Evolutionary conservation across 2,329 filamentous ascomycete genomes (phyloP), one percentile per base, ranked within the genome.

Genomic region (Paecilomyces sp.): DNA sequence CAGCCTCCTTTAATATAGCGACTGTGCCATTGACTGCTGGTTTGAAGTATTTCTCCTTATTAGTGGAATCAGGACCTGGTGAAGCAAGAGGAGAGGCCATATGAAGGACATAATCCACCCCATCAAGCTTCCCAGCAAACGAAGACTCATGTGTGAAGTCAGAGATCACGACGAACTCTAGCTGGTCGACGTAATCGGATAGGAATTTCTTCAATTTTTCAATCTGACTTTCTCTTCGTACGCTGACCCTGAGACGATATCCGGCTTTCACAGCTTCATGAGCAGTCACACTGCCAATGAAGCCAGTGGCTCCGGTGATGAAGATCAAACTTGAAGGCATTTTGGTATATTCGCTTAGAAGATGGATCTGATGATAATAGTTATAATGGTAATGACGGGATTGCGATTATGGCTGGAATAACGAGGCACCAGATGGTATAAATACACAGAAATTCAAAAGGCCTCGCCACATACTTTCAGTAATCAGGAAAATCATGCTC

Each of bases 261-360:
- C 65, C 64, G 15, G 64, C 63, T 31, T 60, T 57, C 8, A 69
- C 53, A 15, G 62, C 55, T 2, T 36, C 50, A 2, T 52, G 52
- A n/a, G 62, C 59, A 7, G 62, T 57, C 3, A 61, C 53, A 7
- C 61, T 59, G n/a, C 66, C 66, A 47, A 69, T 66, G 57, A 68
- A 68, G 34, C 64, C 67, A 11, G 64, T 67, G 3, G 64, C 61
- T 18, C 66, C 67, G 33, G 67, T 67, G 30, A 69, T 62, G 24
- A 68, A 65, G 18, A 67, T 61, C 1, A 64, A 58, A 1, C 33
- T 12, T 22, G 41, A 53, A 8, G 57, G 15, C 57, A 58, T 41
- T 41, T n/a, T 58, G 13, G 22, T 22, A 33, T 33, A 2, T 33
- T 33, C 31, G 3, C 31, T 33, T 33, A 33, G 11, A 33, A 9